phyloP scores from a whole-genome alignment of 108 stramenopile species.

The Cyclotella atomus region DNA sequence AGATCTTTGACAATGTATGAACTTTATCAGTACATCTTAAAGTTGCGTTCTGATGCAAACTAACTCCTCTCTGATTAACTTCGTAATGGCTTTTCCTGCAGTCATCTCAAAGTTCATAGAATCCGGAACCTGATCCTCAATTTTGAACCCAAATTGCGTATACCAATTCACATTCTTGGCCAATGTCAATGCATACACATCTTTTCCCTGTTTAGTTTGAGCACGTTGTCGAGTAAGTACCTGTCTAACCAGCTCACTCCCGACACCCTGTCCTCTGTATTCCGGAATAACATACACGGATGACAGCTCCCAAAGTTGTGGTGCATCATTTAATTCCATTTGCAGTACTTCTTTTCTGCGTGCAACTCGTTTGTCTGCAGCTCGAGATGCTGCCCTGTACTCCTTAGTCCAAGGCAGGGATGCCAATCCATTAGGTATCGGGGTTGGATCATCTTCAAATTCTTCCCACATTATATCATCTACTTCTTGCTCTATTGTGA shows the following conservation, averaged over 20 bases:
- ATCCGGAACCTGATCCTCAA: conserved; percentile 20
- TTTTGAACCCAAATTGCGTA: conserved; percentile 27
- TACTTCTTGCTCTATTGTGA: conserved; percentile 33
- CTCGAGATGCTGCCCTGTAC: conserved; percentile 25
- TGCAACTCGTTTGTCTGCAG: conserved; percentile 21
- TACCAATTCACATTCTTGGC: conserved; percentile 39
- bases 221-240: conserved; percentile 23
- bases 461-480: conserved; percentile 57
- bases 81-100: conserved; percentile 24
- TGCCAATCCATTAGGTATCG: conserved; percentile 38
- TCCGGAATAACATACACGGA: conserved; percentile 47
- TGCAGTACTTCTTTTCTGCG: conserved; percentile 27
- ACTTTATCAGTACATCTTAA: neutral
- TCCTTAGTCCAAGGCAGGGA: conserved; percentile 58
- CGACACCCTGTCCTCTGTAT: conserved; percentile 32
- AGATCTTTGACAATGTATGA: too few relatives aligned
- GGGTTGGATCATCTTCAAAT: conserved; percentile 51
- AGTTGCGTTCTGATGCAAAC: neutral
- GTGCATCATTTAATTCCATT: conserved; percentile 8
- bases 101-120: conserved; percentile 37
- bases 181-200: conserved; percentile 45
- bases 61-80: conserved; percentile 3
- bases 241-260: conserved; percentile 29
- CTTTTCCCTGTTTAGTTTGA: conserved; percentile 1
- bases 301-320: conserved; percentile 48